These are phyloP conservation scores for Arthrobotrys conoides DNA, from an alignment of 2,329 filamentous ascomycete genomes.

Conservation along the genomic window DNA sequence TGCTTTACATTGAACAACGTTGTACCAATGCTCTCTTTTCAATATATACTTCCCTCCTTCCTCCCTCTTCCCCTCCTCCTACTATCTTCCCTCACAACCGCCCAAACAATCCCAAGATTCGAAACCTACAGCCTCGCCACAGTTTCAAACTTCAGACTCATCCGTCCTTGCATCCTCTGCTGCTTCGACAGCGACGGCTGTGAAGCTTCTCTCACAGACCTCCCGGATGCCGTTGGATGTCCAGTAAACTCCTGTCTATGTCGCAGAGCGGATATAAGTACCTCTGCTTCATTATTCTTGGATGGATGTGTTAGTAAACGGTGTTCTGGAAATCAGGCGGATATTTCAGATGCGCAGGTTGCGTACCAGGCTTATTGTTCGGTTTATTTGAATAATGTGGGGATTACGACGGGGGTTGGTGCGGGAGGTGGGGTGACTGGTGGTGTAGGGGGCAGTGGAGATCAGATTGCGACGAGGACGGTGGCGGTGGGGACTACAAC, in stretches of 20 bases:
- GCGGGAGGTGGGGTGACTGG: not conserved
- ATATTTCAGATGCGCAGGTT: constrained; percentile 2
- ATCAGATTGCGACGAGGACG: not conserved
- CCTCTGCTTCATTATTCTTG: constrained; percentile 11
- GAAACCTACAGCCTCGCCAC: constrained; percentile 1
- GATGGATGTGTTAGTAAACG: constrained; percentile 1
- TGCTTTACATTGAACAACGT: not conserved
- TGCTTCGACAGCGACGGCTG: constrained; percentile 6
- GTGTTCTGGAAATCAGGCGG: not conserved
- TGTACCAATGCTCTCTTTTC: not conserved
- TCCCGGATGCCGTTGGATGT: constrained; percentile 9
- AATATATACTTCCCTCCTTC: not conserved
- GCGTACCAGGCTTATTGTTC: constrained; percentile 17
- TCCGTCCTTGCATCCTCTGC: not conserved
- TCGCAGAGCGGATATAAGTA: not conserved
- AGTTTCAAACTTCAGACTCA: not conserved
- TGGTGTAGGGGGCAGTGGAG: too few species aligned
- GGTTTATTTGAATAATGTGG: constrained; percentile 7
- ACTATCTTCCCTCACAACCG: not conserved
- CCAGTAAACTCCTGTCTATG: constrained; percentile 12
- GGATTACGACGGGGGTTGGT: not conserved
- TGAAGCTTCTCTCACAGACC: not conserved
- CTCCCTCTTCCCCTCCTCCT: not conserved
- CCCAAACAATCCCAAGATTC: not conserved
- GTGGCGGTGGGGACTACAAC: constrained; percentile 13